Conservation (phyloP, 345 rosid species). For the Hibiscus tridactylites region DNA sequence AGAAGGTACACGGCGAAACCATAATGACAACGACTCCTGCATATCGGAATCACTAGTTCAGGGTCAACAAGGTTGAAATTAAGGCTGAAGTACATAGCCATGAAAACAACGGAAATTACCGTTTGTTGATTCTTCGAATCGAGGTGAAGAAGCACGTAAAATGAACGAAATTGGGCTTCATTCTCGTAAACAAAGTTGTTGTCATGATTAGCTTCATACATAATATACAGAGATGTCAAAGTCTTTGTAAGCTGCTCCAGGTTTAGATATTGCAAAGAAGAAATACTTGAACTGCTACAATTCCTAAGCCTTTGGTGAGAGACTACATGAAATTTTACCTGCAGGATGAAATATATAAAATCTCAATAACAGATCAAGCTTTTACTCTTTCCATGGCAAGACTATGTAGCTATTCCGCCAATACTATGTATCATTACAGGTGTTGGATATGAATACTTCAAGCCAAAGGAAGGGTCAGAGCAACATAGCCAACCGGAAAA, state of each 20-base stretch:
- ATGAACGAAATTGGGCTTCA: conserved; percentile 72
- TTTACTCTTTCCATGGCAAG: not conserved
- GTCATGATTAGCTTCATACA: conserved; percentile 60
- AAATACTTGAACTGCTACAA: conserved; percentile 31
- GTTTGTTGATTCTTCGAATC: conserved; percentile 40
- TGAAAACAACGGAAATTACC: conserved; percentile 28
- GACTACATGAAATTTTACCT: conserved; percentile 77
- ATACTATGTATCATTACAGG: not conserved
- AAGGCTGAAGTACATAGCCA: not conserved
- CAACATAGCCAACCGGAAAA: not conserved
- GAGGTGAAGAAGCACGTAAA: conserved; percentile 78
- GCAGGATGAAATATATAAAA: conserved; percentile 12
- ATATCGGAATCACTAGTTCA: conserved; percentile 18
- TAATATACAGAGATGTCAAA: conserved; percentile 56
- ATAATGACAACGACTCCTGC: conserved; percentile 84
- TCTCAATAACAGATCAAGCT: not conserved
- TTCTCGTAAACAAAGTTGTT: conserved; percentile 30
- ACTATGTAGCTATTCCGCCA: not conserved
- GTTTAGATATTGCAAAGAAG: conserved; percentile 68
- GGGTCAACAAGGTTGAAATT: conserved; percentile 1
- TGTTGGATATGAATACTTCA: not conserved
- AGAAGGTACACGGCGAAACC: conserved; percentile 63
- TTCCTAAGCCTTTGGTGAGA: conserved; percentile 66
- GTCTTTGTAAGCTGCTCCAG: conserved; percentile 86
- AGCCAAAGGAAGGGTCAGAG: not conserved